Conservation (phyloP, 208 protist genomes). For the Phytomonas francai region DNA sequence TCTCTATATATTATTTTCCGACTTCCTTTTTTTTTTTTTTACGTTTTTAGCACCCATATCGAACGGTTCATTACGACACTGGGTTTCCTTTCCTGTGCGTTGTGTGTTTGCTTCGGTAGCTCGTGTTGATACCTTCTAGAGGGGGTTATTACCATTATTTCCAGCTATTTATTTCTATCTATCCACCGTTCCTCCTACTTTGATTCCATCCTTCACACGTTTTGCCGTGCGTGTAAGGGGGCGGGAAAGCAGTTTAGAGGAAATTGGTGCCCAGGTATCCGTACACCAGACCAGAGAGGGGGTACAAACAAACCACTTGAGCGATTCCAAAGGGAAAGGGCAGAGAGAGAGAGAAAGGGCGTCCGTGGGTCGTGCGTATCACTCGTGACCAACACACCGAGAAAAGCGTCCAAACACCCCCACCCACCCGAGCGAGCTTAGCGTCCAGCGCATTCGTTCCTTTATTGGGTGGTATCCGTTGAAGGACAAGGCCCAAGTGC, state of each 20-base stretch:
- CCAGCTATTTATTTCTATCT: neutral
- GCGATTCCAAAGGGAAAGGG: too few species aligned
- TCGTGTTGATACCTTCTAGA: neutral
- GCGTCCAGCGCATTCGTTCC: too few species aligned
- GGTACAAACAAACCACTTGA: too few species aligned
- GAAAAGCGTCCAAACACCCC: too few species aligned
- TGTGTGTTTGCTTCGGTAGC: neutral
- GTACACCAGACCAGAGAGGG: too few species aligned
- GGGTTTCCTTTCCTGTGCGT: slow-evolving; percentile 11
- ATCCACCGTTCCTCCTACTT: slow-evolving; percentile 5
- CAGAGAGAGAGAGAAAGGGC: too few species aligned
- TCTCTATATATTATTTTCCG: slow-evolving; percentile 6
- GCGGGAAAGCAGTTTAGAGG: slow-evolving; percentile 4
- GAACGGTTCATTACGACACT: slow-evolving; percentile 15
- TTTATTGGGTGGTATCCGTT: too few species aligned
- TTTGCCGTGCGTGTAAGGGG: slow-evolving; percentile 24
- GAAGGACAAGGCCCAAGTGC: too few species aligned
- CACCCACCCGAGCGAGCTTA: too few species aligned
- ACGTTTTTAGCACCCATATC: neutral
- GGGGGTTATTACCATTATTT: neutral
- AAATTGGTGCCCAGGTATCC: neutral
- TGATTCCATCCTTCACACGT: slow-evolving; percentile 14
- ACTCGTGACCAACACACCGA: too few species aligned
- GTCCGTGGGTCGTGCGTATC: too few species aligned
- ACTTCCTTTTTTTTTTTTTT: slow-evolving; percentile 13